A percentile compares a stretch with the other conserved stretches of the same genome.
phyloP scores from a whole-genome alignment of 352 stramenopile species.

The Lagenidium giganteum region DNA sequence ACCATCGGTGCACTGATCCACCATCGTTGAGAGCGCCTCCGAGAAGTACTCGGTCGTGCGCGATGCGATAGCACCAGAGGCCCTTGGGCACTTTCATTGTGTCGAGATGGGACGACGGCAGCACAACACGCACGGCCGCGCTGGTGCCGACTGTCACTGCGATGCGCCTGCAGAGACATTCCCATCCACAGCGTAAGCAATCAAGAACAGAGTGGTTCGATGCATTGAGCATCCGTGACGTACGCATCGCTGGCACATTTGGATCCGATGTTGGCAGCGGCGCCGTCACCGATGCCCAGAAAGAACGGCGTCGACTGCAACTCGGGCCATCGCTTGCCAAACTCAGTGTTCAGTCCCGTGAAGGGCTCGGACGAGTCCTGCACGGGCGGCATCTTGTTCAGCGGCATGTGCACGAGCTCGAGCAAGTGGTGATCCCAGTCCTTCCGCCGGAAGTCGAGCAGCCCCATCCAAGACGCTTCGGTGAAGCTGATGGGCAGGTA shows the following conservation, averaged over 20 bases:
- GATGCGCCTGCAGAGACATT: conserved; percentile 54
- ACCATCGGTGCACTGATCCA: conserved; percentile 94
- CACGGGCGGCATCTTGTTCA: conserved; percentile 60
- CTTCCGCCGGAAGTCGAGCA: conserved; percentile 86
- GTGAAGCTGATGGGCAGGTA: conserved; percentile 87
- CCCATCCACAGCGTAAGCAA: neutral
- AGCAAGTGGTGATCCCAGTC: conserved; percentile 84
- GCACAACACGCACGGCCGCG: conserved; percentile 88
- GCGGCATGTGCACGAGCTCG: conserved; percentile 65
- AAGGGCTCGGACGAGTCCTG: conserved; percentile 67
- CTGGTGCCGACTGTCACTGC: conserved; percentile 94
- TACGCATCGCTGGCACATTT: conserved; percentile 85
- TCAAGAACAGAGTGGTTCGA: neutral
- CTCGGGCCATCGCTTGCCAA: conserved; percentile 74
- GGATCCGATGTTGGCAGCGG: conserved; percentile 92
- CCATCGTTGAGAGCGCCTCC: conserved; percentile 95
- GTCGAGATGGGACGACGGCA: conserved; percentile 44
- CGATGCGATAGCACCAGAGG: conserved; percentile 93
- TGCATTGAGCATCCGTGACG: too few relatives aligned
- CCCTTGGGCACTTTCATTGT: conserved; percentile 77
- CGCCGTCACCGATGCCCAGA: conserved; percentile 90
- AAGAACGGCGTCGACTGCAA: conserved; percentile 69
- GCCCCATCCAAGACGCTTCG: conserved; percentile 93
- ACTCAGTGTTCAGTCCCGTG: conserved; percentile 38
- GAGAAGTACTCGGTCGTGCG: conserved; percentile 80